Conservation (phyloP, 257 asterid genomes). For the Plantago elongata region DNA sequence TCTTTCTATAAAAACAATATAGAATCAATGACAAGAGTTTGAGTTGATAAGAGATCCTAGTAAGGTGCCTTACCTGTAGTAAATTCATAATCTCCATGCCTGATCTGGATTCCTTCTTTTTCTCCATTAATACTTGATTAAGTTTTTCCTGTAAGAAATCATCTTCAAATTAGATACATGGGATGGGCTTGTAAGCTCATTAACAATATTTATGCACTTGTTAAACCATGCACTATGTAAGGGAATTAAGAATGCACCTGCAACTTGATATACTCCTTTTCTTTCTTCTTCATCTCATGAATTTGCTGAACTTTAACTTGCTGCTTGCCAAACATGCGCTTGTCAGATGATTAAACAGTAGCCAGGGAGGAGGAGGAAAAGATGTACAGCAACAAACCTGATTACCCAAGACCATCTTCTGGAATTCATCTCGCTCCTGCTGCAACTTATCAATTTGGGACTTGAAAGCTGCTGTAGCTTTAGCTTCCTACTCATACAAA, state of each 20-base stretch:
- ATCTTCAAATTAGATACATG: constrained; percentile 4
- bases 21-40: neutral
- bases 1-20: constrained; percentile 64
- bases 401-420: constrained; percentile 63
- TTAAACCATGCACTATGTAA: neutral
- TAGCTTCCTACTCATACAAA: constrained; percentile 62
- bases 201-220: constrained; percentile 13
- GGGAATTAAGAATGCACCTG: constrained; percentile 42
- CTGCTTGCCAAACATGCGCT: constrained; percentile 35
- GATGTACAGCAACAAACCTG: constrained; percentile 32
- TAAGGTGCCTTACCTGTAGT: constrained; percentile 55
- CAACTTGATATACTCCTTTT: constrained; percentile 78
- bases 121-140: constrained; percentile 90
- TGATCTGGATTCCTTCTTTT: constrained; percentile 95
- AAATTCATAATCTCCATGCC: constrained; percentile 99
- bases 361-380: constrained; percentile 20
- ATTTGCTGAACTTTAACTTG: constrained; percentile 91
- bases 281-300: constrained; percentile 95
- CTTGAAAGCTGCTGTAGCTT: constrained; percentile 60
- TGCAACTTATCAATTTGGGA: constrained; percentile 55
- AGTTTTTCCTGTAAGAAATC: constrained; percentile 63
- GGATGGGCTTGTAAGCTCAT: constrained; percentile 4
- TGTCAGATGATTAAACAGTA: constrained; percentile 12
- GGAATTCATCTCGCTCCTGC: constrained; percentile 62
- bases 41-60: constrained; percentile 13